Evolutionary conservation across 805 yeast species (phyloP), one percentile per base, ranked within the genome.

Genomic region (Myxozyma nipponensis): DNA sequence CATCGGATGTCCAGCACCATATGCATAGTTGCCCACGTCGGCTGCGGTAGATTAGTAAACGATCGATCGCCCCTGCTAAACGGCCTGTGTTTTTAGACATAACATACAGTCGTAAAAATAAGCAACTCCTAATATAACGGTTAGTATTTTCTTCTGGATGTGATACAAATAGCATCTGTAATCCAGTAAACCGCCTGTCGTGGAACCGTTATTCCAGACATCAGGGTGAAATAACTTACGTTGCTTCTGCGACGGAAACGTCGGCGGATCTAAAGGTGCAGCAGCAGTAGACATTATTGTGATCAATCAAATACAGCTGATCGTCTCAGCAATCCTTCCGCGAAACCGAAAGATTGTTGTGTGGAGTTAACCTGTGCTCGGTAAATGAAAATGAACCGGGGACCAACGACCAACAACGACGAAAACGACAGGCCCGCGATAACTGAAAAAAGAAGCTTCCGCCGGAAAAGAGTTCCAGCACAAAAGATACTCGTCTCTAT

Each of bases 1-100:
- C 98, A 93, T 93, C 37, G 97, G 97, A 69, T 93, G 98, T 25
- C 96, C 96, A 3, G 96, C 93, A 50, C 98, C 98, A 66, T 93
- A 93, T 40, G 97, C 95, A 70, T 91, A 91, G 72, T 93, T 93
- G 32, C 98, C 98, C 42, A 93, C 96, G 67, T 91, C 98, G 25
- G 96, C 74, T 62, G 39, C 23, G n/a, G 5, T 36, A 13, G 18
- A 10, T 23, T 6, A 42, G 23, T 13, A 5, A 26, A 24, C n/a
- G n/a, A n/a, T n/a, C n/a, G n/a, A n/a, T n/a, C n/a, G n/a, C n/a
- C n/a, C n/a, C n/a, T n/a, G n/a, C n/a, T n/a, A n/a, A n/a, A n/a
- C n/a, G n/a, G n/a, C n/a, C n/a, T n/a, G n/a, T n/a, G n/a, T n/a
- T n/a, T n/a, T n/a, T n/a, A n/a, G n/a, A n/a, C n/a, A n/a, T n/a